A percentile compares a stretch with the other conserved stretches of the same genome.
phyloP scores from a whole-genome alignment of 2,329 filamentous ascomycete species.

The Ophiostoma populinum region DNA sequence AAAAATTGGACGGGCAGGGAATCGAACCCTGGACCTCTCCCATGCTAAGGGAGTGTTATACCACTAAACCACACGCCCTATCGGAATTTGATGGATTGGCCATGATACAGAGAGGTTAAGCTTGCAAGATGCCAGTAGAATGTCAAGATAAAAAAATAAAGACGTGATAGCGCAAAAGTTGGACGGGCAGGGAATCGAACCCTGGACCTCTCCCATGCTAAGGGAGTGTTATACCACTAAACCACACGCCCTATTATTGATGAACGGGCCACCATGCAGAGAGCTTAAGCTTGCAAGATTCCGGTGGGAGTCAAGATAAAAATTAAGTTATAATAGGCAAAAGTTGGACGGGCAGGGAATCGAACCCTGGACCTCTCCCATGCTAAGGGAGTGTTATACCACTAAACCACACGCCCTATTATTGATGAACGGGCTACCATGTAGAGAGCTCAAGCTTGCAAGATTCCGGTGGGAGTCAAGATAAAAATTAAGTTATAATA shows the following conservation, averaged over 20 bases:
- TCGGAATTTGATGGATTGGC: neutral
- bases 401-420: constrained; percentile 1
- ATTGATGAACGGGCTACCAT: neutral
- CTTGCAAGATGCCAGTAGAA: no score
- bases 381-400: constrained; percentile 3
- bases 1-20: constrained; percentile 1
- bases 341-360: constrained; percentile 2
- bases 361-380: constrained; percentile 3
- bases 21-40: constrained; percentile 3
- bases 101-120: neutral
- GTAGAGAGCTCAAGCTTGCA: no score
- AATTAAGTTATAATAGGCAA: neutral
- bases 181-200: constrained; percentile 3
- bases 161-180: neutral
- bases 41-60: constrained; percentile 3
- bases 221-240: no score
- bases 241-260: neutral
- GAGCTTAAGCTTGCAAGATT: no score
- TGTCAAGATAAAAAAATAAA: neutral
- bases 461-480: no score
- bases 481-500: neutral
- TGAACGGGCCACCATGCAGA: neutral
- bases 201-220: constrained; percentile 2
- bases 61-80: constrained; percentile 2
- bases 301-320: no score